Evolutionary conservation across 371 early-diverging fungal genomes (phyloP).

Genomic region (Apophysomyces ossiformis): DNA sequence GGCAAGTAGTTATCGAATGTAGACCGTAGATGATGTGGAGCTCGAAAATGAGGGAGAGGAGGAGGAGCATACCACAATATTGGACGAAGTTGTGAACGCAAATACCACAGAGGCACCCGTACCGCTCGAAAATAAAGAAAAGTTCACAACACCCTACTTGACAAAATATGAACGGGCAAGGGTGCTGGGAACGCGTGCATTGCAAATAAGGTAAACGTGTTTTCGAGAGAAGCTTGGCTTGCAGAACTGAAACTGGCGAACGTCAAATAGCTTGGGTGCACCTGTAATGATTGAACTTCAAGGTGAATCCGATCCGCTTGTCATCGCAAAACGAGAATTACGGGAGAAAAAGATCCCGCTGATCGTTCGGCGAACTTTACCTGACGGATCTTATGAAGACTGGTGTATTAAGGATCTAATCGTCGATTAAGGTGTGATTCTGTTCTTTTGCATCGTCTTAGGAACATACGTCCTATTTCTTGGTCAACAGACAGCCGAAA

Average conservation of each 20-base stretch:
- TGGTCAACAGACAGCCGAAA: too few species aligned
- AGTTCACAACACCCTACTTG: slow-evolving; percentile 94
- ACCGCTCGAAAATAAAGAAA: slow-evolving; percentile 1
- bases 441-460: not conserved
- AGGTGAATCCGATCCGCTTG: slow-evolving; percentile 94
- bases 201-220: slow-evolving; percentile 67
- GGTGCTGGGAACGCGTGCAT: slow-evolving; percentile 88
- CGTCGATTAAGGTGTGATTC: slow-evolving; percentile 25
- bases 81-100: not conserved
- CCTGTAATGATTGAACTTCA: slow-evolving; percentile 96
- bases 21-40: not conserved
- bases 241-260: not conserved
- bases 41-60: not conserved
- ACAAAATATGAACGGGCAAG: slow-evolving; percentile 99
- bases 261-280: slow-evolving; percentile 77
- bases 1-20: not conserved
- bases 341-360: slow-evolving; percentile 94
- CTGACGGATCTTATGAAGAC: slow-evolving; percentile 96
- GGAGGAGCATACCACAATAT: not conserved
- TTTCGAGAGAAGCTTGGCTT: too few species aligned
- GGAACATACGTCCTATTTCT: too few species aligned
- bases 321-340: slow-evolving; percentile 96
- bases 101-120: not conserved
- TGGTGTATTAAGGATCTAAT: slow-evolving; percentile 96
- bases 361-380: slow-evolving; percentile 91